These are phyloP conservation scores for Cystofilobasidium bisporidii DNA, from an alignment of 768 basidiomycete genomes.

Conservation along the genomic window DNA sequence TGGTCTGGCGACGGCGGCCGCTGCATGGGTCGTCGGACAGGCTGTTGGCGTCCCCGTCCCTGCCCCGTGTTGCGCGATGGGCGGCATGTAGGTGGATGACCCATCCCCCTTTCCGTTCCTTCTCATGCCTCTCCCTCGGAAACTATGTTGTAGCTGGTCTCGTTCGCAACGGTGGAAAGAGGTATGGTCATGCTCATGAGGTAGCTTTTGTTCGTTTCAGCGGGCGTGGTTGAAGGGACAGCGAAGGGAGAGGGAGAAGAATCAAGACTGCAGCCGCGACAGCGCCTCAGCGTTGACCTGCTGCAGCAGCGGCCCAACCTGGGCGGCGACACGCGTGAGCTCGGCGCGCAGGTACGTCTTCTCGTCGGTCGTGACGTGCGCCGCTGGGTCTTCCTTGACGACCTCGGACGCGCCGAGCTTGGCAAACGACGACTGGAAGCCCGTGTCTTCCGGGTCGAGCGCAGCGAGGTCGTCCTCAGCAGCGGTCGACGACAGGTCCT, in stretches of 20 bases:
- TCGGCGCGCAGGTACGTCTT: conserved; percentile 23
- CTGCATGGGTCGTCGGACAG: conserved; percentile 11
- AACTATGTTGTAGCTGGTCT: too few relatives aligned
- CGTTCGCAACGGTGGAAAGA: too few relatives aligned
- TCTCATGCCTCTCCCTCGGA: too few relatives aligned
- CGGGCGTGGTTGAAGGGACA: too few relatives aligned
- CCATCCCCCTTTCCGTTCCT: too few relatives aligned
- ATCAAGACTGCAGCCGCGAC: background rate
- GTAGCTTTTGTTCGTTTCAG: too few relatives aligned
- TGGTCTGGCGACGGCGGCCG: background rate
- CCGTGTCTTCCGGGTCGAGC: conserved; percentile 75
- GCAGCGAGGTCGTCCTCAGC: conserved; percentile 48
- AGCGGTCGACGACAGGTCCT: conserved; percentile 48
- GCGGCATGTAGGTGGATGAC: too few relatives aligned
- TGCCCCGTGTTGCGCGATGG: conserved; percentile 24
- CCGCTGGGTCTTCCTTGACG: conserved; percentile 50
- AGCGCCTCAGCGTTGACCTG: conserved; percentile 9
- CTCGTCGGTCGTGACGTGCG: conserved; percentile 26
- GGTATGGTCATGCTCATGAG: too few relatives aligned
- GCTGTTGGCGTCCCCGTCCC: conserved; percentile 14
- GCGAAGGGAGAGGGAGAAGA: too few relatives aligned
- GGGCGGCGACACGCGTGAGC: conserved; percentile 6
- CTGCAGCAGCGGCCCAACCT: conserved; percentile 17
- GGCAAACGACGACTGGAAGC: conserved; percentile 91
- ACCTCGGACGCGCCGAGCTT: conserved; percentile 70